Evolutionary conservation across 345 rosid species (phyloP).

Genomic region (Aethionema arabicum): DNA sequence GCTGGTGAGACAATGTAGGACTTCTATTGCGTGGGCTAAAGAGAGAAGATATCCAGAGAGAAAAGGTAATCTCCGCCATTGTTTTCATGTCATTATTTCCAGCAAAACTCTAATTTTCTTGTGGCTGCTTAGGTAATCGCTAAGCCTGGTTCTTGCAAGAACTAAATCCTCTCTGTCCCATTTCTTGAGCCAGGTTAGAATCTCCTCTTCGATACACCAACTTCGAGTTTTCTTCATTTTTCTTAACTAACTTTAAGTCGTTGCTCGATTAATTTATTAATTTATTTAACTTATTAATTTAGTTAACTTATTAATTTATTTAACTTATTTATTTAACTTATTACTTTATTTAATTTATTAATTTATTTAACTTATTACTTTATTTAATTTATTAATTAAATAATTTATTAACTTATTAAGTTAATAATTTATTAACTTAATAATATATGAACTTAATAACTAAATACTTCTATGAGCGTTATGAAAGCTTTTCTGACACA

Average conservation of each 20-base stretch:
- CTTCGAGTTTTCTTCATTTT: background rate
- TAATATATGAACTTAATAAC: too few species aligned
- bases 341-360: too few species aligned
- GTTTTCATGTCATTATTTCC: slow-evolving; percentile 3
- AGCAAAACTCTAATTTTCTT: background rate
- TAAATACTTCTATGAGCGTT: too few species aligned
- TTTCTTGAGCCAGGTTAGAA: slow-evolving; percentile 69
- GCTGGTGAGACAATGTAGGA: slow-evolving; percentile 99
- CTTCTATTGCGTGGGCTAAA: slow-evolving; percentile 94
- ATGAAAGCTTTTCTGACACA: too few species aligned
- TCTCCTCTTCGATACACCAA: background rate
- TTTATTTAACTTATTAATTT: too few species aligned
- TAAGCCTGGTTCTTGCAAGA: slow-evolving; percentile 76
- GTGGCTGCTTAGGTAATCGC: slow-evolving; percentile 65
- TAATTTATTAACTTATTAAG: too few species aligned
- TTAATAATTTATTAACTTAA: too few species aligned
- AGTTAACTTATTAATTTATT: too few species aligned
- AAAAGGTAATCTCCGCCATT: slow-evolving; percentile 49
- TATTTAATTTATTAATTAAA: too few species aligned
- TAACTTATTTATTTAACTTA: too few species aligned
- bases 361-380: too few species aligned
- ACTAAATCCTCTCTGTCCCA: slow-evolving; percentile 68
- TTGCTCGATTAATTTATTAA: too few species aligned
- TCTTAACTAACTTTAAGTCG: slow-evolving; percentile 15
- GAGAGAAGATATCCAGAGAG: slow-evolving; percentile 87